A percentile compares a stretch with the other conserved stretches of the same genome.
Evolutionary conservation across 306 rosid species (phyloP).

Genomic region (Cicer arietinum): DNA sequence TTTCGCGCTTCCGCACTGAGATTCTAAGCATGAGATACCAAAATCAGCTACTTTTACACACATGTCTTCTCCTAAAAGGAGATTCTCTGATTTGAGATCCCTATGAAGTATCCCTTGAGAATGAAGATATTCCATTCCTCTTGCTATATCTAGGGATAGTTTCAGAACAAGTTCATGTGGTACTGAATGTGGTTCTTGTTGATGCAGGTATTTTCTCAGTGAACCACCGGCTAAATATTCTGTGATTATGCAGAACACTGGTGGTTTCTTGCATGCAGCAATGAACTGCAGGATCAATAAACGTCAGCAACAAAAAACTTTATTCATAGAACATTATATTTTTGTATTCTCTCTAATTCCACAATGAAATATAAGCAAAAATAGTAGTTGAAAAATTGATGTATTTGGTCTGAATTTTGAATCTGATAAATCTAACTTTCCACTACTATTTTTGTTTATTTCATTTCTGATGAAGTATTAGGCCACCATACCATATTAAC

Average conservation of each 20-base stretch:
- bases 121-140: constrained; percentile 92
- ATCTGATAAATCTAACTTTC: too few species aligned
- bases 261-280: constrained; percentile 98
- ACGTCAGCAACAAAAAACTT: constrained; percentile 32
- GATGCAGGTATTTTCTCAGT: constrained; percentile 82
- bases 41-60: constrained; percentile 95
- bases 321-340: constrained; percentile 17
- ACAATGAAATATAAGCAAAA: not conserved
- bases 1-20: constrained; percentile 73
- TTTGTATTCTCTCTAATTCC: not conserved
- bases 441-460: too few species aligned
- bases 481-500: too few species aligned
- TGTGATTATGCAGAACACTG: constrained; percentile 91
- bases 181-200: constrained; percentile 75
- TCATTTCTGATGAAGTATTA: too few species aligned
- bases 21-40: constrained; percentile 92
- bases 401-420: too few species aligned
- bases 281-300: constrained; percentile 66
- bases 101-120: constrained; percentile 93
- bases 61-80: constrained; percentile 86
- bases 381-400: too few species aligned
- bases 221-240: constrained; percentile 94
- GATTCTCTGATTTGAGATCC: constrained; percentile 96
- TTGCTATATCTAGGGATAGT: constrained; percentile 76
- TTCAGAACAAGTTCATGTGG: constrained; percentile 75